These are phyloP conservation scores for Aspergillus fructus DNA, from an alignment of 2,329 filamentous ascomycete species.

Conservation along the genomic window DNA sequence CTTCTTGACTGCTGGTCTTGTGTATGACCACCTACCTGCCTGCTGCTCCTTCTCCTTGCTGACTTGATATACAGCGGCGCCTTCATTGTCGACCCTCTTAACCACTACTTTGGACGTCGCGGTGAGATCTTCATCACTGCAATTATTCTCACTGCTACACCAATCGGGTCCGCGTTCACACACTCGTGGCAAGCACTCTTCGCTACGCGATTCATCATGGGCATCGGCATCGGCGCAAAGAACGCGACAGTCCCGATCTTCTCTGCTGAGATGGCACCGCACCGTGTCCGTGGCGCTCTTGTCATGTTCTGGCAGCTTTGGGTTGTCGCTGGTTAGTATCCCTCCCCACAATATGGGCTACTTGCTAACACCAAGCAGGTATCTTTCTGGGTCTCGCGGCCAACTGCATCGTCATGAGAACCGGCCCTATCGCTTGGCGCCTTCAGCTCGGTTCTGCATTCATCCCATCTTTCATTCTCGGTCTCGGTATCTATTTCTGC, in stretches of 20 bases:
- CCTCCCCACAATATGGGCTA: not conserved
- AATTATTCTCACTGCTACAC: constrained; percentile 63
- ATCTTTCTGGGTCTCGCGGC: constrained; percentile 66
- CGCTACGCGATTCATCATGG: constrained; percentile 55
- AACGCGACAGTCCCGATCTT: constrained; percentile 56
- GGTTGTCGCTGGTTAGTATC: constrained; percentile 28
- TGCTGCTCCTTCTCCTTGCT: not conserved
- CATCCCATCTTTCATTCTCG: constrained; percentile 61
- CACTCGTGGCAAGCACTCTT: constrained; percentile 59
- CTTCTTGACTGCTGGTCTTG: constrained; percentile 34
- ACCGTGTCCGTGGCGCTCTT: constrained; percentile 53
- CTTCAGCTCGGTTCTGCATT: constrained; percentile 64
- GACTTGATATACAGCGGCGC: constrained; percentile 44
- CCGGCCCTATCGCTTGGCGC: constrained; percentile 57
- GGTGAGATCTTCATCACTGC: constrained; percentile 64
- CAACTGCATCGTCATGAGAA: constrained; percentile 62
- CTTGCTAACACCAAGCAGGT: not conserved
- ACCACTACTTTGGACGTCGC: constrained; percentile 58
- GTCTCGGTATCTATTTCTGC: constrained; percentile 23
- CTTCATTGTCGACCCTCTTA: constrained; percentile 65
- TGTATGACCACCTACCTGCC: constrained; percentile 25
- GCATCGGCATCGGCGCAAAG: constrained; percentile 60
- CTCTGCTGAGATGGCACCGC: constrained; percentile 55
- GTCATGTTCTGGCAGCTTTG: constrained; percentile 55
- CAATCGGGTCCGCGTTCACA: constrained; percentile 60